Evolutionary conservation across 306 rosid genomes (phyloP), one percentile per base, ranked within the genome.

Genomic region (Lathyrus oleraceus): DNA sequence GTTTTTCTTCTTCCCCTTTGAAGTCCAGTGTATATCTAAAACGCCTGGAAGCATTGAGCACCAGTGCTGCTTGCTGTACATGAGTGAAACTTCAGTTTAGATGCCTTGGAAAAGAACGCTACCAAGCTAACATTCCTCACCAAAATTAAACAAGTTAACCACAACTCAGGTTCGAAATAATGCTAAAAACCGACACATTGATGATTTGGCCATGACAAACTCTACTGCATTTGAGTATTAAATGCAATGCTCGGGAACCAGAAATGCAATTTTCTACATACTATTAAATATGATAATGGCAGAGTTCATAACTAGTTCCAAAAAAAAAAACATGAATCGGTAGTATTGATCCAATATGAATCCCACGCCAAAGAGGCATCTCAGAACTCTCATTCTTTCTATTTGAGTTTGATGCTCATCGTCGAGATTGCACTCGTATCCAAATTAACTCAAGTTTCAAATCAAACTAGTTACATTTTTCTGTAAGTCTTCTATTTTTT

Each of bases 11-110:
- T 43, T 88, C 97, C 76, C 67, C 87, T 65, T 79, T 88, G 48
- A 94, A 87, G 87, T 94, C 96, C 81, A 94, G 71, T 4, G 99
- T 94, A 69, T 94, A 94, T 62, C 99, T 87, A 74, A 94, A 94
- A 71, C 99, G 88, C 49, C 99, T 79, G 57, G 97, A 87, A 51
- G 99, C 99, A 84, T 94, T 94, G 70, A 94, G 87, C 81, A 94
- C 99, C 8, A 94, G 84, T 6, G 99, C 96, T 15, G 99, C 96
- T 88, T 91, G 96, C 99, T 94, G 95, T 77, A 80, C 65, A 84
- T 49, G 49, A 76, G 67, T 51, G 72, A 59, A 78, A 68, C 76
- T 75, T 73, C 49, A 67, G 81, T 72, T 73, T 23, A 72, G 65
- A 59, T 61, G 71, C 66, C 71, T 66, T 38, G 56, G 69, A 69